Base-by-base conservation (phyloP, 768 basidiomycete species). In the Lanmaoa rubissima region DNA sequence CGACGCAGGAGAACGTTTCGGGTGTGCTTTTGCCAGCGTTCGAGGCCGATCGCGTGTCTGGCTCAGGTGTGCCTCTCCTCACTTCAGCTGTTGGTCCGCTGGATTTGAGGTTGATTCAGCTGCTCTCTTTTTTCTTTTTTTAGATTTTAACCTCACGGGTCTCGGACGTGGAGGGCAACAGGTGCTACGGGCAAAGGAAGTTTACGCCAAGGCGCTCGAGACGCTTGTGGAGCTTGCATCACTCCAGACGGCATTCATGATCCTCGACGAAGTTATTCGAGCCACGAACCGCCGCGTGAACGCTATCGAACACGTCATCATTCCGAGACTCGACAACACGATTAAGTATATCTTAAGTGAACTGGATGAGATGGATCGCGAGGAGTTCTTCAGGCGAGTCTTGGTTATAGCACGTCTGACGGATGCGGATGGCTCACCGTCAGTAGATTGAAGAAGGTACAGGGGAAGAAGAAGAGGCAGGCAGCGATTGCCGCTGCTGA, bases 261-360 rank as follows among this genome's bases (percentile, higher is more conserved):
- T 98, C 63, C 84, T 99, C 38, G 97, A 99, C 74, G 97, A 98
- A 75, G 97, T 98, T 58, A 99, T 99, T 67, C 90, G 93, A 46
- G 94, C 95, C n/a, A 98, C 97, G 38, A 99, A 98, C 73, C 90
- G 97, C 50, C 87, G 97, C 60, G 97, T 99, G 40, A 99, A 99
- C 68, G 97, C 97, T 3, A 96, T 99, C 61, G 97, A 99, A 66
- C 94, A 99, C 70, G 87, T 99, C 61, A 79, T 99, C 64, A 98
- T 99, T 55, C 97, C 97, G 17, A 83, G 89, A 43, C 76, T 99
- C 48, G 96, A 98, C 45, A 98, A 98, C 73, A 98, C 97, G 14
- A 93, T 99, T 79, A 92, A 92, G 67, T 99, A 98, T 71, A 98
- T 99, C 70, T 81, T 94, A 67, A 96, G 94, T 55, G 97, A 99